Evolutionary conservation across 1,139 yeast species (phyloP).

Genomic region (Nematodospora anomalae): DNA sequence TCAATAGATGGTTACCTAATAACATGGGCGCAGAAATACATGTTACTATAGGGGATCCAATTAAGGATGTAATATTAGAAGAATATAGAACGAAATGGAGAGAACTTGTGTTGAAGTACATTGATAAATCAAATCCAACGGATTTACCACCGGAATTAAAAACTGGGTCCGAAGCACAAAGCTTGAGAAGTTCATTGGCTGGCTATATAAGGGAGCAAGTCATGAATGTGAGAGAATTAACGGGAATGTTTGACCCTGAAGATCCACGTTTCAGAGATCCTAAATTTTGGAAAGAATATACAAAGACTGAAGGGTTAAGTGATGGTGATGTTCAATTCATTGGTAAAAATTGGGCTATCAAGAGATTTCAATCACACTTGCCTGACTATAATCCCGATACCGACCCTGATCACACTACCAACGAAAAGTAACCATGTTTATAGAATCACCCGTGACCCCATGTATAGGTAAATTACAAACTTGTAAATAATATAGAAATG

Average conservation of each 20-base stretch:
- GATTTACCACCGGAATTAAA: constrained; percentile 65
- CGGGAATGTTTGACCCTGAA: constrained; percentile 55
- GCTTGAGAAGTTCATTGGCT: constrained; percentile 69
- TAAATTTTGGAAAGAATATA: constrained; percentile 69
- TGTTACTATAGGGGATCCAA: constrained; percentile 70
- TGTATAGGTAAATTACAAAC: too few relatives aligned
- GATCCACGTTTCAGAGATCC: constrained; percentile 64
- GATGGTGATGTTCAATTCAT: constrained; percentile 68
- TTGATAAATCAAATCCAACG: constrained; percentile 48
- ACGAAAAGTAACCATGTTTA: constrained; percentile 3
- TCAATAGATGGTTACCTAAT: constrained; percentile 60
- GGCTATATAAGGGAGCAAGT: constrained; percentile 66
- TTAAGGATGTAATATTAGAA: constrained; percentile 62
- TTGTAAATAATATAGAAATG: too few relatives aligned
- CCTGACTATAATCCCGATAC: constrained; percentile 35
- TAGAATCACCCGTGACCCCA: too few relatives aligned
- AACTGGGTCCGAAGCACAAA: constrained; percentile 61
- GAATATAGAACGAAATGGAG: constrained; percentile 69
- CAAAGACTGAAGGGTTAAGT: constrained; percentile 61
- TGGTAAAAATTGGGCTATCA: constrained; percentile 80
- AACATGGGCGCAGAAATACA: constrained; percentile 68
- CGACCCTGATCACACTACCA: constrained; percentile 3
- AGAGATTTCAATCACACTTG: constrained; percentile 60
- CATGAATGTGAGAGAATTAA: constrained; percentile 51
- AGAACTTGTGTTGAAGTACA: constrained; percentile 53